A percentile compares a stretch with the other conserved stretches of the same genome.
Evolutionary conservation across 2,329 filamentous ascomycete genomes (phyloP).

Genomic region (Magnaporthiopsis poae): DNA sequence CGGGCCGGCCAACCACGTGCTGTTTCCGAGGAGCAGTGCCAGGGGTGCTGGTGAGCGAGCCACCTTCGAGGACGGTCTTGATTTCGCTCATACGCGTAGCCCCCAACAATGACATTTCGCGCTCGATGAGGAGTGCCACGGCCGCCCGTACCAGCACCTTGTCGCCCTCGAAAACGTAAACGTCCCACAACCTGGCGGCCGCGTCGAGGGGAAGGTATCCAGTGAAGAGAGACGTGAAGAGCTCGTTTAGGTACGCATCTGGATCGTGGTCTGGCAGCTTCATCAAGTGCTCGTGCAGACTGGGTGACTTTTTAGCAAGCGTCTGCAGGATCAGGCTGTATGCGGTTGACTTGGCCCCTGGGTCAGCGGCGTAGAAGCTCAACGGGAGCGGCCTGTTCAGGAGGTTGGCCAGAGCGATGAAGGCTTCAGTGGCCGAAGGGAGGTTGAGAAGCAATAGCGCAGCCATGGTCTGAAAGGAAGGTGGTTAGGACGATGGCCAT

Average conservation of each 20-base stretch:
- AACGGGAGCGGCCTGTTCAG: conserved; percentile 67
- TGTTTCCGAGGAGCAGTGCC: conserved; percentile 17
- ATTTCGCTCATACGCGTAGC: conserved; percentile 36
- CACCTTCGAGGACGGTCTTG: conserved; percentile 25
- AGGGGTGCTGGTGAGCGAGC: not conserved
- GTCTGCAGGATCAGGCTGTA: conserved; percentile 61
- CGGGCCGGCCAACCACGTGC: conserved; percentile 29
- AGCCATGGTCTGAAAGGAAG: conserved; percentile 49
- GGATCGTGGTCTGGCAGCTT: conserved; percentile 36
- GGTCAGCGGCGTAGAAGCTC: conserved; percentile 64
- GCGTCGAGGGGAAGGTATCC: conserved; percentile 56
- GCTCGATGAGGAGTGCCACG: conserved; percentile 52
- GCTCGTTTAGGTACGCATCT: conserved; percentile 45
- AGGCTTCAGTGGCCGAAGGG: conserved; percentile 51
- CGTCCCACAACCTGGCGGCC: conserved; percentile 66
- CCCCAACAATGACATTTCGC: conserved; percentile 42
- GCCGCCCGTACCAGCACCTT: conserved; percentile 59
- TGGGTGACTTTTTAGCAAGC: conserved; percentile 53
- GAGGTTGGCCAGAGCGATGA: conserved; percentile 64
- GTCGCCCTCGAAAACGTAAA: conserved; percentile 76
- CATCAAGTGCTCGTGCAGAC: conserved; percentile 55
- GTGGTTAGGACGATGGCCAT: not conserved
- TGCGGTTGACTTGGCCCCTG: conserved; percentile 56
- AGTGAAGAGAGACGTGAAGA: conserved; percentile 59
- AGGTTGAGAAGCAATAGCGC: conserved; percentile 66